Evolutionary conservation across 106 monocot species (phyloP), one percentile per base, ranked within the genome.

Genomic region (Hemerocallis citrina): DNA sequence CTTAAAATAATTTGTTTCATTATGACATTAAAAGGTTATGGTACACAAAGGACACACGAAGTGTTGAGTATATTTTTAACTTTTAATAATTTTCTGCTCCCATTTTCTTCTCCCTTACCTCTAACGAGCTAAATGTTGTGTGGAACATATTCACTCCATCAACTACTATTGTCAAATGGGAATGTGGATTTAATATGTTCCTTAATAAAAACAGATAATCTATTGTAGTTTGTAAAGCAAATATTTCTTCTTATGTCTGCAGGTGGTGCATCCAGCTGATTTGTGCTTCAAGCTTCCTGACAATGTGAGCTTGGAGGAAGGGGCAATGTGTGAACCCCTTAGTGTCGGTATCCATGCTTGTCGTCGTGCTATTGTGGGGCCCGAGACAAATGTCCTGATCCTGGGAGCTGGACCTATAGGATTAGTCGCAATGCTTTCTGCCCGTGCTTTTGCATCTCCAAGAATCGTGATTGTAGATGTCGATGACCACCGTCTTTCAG

Each of bases 321-420:
- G 95, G 7, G 95, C 95, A 28, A 96, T 96, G 95, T 96, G 95
- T 70, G 95, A 96, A 55, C 95, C 95, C 23, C 95, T 96, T 11
- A 96, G 95, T 59, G 95, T 96, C 48, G 95, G 86, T 32, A 56
- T 96, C 44, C 81, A 96, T 70, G 95, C 95, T 52, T 87, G 95
- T 35, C 75, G 95, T 11, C 83, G 90, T 55, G 90, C 90, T 46
- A 56, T 47, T 24, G 55, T 96, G 62, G 83, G 90, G 27, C 81
- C 90, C 24, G 84, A 90, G 63, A 90, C 81, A 28, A 83, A 71
- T 64, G 90, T 87, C 40, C 79, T 96, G 7, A 75, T 96, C 48
- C 72, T 96, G 84, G 95, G 95, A 20, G 86, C 95, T 43, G 90
- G 95, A 31, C 90, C 95, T n/a, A 96, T 96, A 57, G 95, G 95